phyloP scores from a whole-genome alignment of 768 basidiomycete species.

The Rhodosporidiobolus odoratus region DNA sequence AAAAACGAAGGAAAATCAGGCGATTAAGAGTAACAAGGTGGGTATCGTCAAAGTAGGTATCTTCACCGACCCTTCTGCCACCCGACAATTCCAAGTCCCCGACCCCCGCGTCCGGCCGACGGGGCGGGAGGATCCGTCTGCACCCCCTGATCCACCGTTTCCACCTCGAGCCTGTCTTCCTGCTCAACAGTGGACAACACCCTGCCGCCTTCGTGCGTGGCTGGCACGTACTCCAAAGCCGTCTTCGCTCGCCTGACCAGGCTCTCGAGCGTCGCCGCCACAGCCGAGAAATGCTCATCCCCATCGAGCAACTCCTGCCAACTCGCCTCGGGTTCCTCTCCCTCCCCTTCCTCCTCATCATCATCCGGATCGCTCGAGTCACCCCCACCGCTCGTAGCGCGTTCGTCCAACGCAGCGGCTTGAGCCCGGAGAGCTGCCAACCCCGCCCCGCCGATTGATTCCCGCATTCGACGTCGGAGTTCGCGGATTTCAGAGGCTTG shows the following conservation, averaged over 20 bases:
- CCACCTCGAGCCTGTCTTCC: slow-evolving; percentile 48
- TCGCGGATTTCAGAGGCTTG: slow-evolving; percentile 83
- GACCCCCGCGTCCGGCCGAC: neutral
- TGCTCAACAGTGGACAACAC: slow-evolving; percentile 71
- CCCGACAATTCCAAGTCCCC: neutral
- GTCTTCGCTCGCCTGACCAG: slow-evolving; percentile 53
- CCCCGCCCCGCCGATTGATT: slow-evolving; percentile 50
- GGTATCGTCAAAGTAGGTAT: neutral
- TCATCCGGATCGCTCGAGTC: slow-evolving; percentile 50
- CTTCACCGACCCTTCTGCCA: neutral
- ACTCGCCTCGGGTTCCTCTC: slow-evolving; percentile 49
- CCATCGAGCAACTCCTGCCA: slow-evolving; percentile 44
- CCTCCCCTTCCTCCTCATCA: slow-evolving; percentile 48
- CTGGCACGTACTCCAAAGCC: slow-evolving; percentile 46
- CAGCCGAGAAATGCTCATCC: slow-evolving; percentile 56
- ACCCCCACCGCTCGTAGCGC: slow-evolving; percentile 42
- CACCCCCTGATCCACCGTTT: slow-evolving; percentile 45
- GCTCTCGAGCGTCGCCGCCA: slow-evolving; percentile 60
- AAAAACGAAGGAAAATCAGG: neutral
- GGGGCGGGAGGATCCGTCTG: slow-evolving; percentile 14
- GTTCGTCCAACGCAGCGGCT: slow-evolving; percentile 56
- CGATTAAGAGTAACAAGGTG: neutral
- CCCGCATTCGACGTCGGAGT: slow-evolving; percentile 71
- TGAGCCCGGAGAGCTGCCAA: slow-evolving; percentile 69
- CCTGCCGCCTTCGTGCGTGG: slow-evolving; percentile 50